These are phyloP conservation scores for Comarum palustre DNA, from an alignment of 306 rosid species.

Conservation along the genomic window DNA sequence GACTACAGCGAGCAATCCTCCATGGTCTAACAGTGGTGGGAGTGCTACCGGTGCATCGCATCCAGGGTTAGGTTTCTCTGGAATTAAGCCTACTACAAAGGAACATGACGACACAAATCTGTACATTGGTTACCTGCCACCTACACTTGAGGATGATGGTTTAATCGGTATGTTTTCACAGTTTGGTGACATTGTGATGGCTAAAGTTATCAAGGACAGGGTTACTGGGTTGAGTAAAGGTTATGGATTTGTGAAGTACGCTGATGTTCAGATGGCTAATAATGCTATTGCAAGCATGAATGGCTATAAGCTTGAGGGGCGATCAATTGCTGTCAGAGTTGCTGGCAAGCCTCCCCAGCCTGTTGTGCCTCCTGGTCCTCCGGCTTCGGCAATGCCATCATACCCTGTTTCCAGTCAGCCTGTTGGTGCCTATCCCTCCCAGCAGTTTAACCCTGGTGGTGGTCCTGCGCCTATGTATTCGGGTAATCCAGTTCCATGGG, in stretches of 20 bases:
- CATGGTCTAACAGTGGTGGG: constrained; percentile 73
- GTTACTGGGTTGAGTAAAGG: constrained; percentile 86
- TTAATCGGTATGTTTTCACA: constrained; percentile 80
- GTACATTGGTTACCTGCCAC: constrained; percentile 94
- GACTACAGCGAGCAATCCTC: constrained; percentile 72
- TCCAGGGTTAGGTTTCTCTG: constrained; percentile 65
- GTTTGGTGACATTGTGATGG: constrained; percentile 97
- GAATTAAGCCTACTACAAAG: constrained; percentile 57
- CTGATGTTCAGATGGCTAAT: constrained; percentile 90
- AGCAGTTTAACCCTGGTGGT: constrained; percentile 77
- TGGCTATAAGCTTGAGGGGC: constrained; percentile 87
- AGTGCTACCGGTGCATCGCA: constrained; percentile 32
- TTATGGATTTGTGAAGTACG: constrained; percentile 90
- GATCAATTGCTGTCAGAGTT: constrained; percentile 95
- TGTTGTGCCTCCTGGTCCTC: constrained; percentile 80
- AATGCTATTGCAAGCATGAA: constrained; percentile 82
- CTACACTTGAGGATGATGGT: constrained; percentile 85
- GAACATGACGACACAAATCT: constrained; percentile 90
- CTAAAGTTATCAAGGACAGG: constrained; percentile 89
- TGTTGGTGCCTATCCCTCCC: constrained; percentile 78
- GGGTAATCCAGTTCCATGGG: constrained; percentile 87
- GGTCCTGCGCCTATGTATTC: constrained; percentile 58
- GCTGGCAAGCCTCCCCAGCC: constrained; percentile 99
- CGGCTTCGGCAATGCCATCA: constrained; percentile 61
- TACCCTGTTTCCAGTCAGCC: constrained; percentile 78